Base-by-base conservation (phyloP, 2,329 filamentous ascomycete genomes). In the Paecilomyces sp. region DNA sequence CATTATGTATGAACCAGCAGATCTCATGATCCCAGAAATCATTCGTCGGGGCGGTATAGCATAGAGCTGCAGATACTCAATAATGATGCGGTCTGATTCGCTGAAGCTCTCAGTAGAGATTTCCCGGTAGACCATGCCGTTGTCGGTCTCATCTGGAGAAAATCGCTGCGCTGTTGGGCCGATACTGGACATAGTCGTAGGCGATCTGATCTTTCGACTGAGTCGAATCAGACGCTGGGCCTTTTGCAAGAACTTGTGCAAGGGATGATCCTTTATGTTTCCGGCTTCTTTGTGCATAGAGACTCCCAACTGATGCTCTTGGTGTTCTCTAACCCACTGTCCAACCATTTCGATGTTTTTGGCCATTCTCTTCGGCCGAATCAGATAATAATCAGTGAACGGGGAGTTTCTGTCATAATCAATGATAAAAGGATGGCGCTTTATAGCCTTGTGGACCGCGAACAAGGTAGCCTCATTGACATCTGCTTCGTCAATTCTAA, bases 21-120 rank as follows among this genome's bases (percentile, higher is more conserved):
- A 76, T 60, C 75, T 71, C 25, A 85, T 67, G 3, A 75, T 72
- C 9, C 75, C 72, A 25, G 73, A 66, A 4, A 70, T 70, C 61
- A 72, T 69, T 47, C 78, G 73, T 54, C 74, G 69, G 0, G 70
- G 67, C n/a, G 77, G 77, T 51, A 77, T 75, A 30, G 73, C 71
- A 71, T 80, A 86, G 8, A 80, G 73, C 64, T 83, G 79, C 28
- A 87, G 67, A 61, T 83, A 86, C 15, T 79, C 76, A 50, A 87
- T 77, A 24, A 88, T 81, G 31, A 77, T 76, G 47, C 74, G 73
- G 52, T 88, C 85, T 8, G 73, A 66, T 2, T 74, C 67, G 8
- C 70, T 79, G 61, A 86, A 87, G 0, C 68, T 60, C 54, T 75
- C 71, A 0, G 73, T 75, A 1, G 67, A 56, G 3, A 74, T 65